A percentile compares a stretch with the other conserved stretches of the same genome.
Conservation (phyloP, 1,284 basidiomycete species). For the Leccinum subrobustum region DNA sequence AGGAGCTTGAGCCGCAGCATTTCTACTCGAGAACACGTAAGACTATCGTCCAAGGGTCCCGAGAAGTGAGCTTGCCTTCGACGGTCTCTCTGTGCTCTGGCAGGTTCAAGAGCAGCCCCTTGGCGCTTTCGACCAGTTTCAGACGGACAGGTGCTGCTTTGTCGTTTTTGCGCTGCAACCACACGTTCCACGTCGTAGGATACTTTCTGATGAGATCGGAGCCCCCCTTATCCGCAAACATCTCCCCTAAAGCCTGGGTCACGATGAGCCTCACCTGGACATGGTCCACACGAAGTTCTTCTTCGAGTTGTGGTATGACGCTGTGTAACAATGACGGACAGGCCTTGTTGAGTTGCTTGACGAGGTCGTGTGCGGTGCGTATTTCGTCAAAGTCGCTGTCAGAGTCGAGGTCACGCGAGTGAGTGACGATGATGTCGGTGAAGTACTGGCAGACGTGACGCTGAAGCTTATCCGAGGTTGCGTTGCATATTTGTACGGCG, state of each 20-base stretch:
- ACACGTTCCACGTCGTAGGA: slow-evolving; percentile 82
- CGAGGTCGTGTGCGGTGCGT: slow-evolving; percentile 77
- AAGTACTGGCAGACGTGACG: slow-evolving; percentile 91
- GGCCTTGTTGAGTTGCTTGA: slow-evolving; percentile 80
- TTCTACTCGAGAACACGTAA: slow-evolving; percentile 41
- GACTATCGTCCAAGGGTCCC: background rate
- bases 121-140: slow-evolving; percentile 75
- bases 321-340: slow-evolving; percentile 84
- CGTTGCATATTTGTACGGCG: slow-evolving; percentile 87
- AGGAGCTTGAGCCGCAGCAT: slow-evolving; percentile 65
- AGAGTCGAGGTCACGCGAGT: slow-evolving; percentile 55
- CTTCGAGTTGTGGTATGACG: slow-evolving; percentile 92
- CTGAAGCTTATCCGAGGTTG: slow-evolving; percentile 83
- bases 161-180: slow-evolving; percentile 83
- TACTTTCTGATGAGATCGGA: slow-evolving; percentile 78
- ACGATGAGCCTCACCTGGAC: slow-evolving; percentile 73
- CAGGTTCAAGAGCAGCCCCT: slow-evolving; percentile 62
- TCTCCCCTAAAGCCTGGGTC: slow-evolving; percentile 83
- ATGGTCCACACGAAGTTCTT: slow-evolving; percentile 83
- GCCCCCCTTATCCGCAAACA: slow-evolving; percentile 82
- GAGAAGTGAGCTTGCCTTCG: slow-evolving; percentile 52
- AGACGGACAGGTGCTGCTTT: slow-evolving; percentile 71
- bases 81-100: slow-evolving; percentile 68
- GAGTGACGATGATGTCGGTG: slow-evolving; percentile 78
- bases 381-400: slow-evolving; percentile 67